phyloP scores from a whole-genome alignment of 2,329 filamentous ascomycete genomes.

The Cephalotrichum gorgonifer region DNA sequence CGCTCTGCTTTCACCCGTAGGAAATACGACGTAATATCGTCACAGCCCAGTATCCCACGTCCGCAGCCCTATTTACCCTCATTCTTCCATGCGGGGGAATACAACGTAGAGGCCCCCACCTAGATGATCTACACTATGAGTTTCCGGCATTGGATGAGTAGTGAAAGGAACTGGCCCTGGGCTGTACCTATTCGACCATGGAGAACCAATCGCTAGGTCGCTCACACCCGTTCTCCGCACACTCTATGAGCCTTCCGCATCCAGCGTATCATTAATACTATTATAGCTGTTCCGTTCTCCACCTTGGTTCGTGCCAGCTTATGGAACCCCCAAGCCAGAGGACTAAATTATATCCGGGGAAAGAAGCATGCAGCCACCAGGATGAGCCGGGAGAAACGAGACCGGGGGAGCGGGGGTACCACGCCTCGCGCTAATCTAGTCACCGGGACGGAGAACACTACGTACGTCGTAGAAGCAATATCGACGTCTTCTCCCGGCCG shows the following conservation, averaged over 20 bases:
- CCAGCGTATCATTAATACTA: not conserved
- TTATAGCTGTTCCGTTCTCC: not conserved
- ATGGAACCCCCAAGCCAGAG: not conserved
- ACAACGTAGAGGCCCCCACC: not conserved
- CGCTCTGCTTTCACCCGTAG: no score
- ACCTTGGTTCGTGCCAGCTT: not conserved
- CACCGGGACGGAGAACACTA: not conserved
- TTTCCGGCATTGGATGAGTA: not conserved
- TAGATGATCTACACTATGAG: not conserved
- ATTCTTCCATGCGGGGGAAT: not conserved
- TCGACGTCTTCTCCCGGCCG: not conserved
- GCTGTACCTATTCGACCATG: not conserved
- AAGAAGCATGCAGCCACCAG: not conserved
- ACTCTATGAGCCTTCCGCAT: not conserved
- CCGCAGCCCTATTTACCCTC: no score
- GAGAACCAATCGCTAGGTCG: no score
- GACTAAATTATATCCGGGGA: not conserved
- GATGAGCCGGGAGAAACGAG: not conserved
- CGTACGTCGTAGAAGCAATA: not conserved
- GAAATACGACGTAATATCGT: no score
- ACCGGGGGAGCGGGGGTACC: not conserved
- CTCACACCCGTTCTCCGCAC: not conserved
- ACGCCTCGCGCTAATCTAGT: not conserved
- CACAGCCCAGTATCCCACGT: no score
- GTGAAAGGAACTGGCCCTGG: not conserved